Percentiles rank a stretch among this genome's conserved stretches.
These are phyloP conservation scores for Myxozyma vanderwaltii DNA, from an alignment of 805 yeast species.

Conservation along the genomic window DNA sequence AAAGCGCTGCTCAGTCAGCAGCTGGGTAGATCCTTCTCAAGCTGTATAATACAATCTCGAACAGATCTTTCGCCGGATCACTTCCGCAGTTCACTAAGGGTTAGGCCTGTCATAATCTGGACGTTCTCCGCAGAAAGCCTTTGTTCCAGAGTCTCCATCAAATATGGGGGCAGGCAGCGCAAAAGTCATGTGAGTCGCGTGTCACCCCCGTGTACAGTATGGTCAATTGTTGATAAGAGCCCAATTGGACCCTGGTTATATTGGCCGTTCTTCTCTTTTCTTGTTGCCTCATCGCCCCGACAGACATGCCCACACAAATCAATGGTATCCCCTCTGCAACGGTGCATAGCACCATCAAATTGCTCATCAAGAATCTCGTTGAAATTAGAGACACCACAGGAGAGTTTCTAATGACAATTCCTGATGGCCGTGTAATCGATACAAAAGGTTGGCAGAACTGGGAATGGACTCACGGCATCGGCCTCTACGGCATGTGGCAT, in stretches of 20 bases:
- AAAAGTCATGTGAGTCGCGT: not conserved
- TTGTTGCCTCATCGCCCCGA: not conserved
- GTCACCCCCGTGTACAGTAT: no score
- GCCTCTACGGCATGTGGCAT: slow-evolving; percentile 47
- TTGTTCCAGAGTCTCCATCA: not conserved
- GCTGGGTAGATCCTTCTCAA: no score
- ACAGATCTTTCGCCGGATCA: no score
- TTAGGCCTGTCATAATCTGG: no score
- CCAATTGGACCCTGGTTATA: no score
- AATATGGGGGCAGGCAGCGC: not conserved
- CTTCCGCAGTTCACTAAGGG: no score
- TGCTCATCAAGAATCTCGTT: slow-evolving; percentile 55
- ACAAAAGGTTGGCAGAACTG: slow-evolving; percentile 49
- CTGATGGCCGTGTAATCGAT: slow-evolving; percentile 44
- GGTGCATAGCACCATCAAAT: slow-evolving; percentile 64
- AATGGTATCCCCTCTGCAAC: slow-evolving; percentile 53
- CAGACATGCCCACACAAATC: slow-evolving; percentile 10
- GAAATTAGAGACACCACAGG: slow-evolving; percentile 43
- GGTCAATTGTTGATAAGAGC: no score
- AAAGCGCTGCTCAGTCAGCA: no score
- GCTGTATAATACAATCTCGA: no score
- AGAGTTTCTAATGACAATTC: slow-evolving; percentile 39
- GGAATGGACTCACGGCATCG: slow-evolving; percentile 49
- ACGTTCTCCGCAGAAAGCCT: not conserved
- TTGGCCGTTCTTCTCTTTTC: no score